Conservation (phyloP, 164 flowering plant species). For the Stephania cephalantha region DNA sequence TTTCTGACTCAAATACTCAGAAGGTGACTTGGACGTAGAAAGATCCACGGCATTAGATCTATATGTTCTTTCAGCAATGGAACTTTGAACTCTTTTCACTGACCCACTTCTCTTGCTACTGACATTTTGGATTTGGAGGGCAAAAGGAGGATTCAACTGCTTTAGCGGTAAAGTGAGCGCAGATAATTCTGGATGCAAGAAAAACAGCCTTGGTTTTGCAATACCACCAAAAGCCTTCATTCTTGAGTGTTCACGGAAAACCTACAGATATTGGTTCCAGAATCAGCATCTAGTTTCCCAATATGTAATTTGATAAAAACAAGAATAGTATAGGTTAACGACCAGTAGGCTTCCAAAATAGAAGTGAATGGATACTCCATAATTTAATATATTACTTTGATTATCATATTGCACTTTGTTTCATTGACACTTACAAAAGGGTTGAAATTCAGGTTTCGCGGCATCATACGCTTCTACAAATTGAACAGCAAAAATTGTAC, state of each 20-base stretch:
- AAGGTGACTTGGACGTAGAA: conserved; percentile 24
- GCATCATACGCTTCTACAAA: no score
- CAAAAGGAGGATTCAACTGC: conserved; percentile 18
- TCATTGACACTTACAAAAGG: no score
- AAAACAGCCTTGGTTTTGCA: conserved; percentile 44
- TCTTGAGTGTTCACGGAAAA: conserved; percentile 1
- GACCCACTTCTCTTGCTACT: conserved; percentile 29
- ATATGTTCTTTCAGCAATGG: conserved; percentile 33
- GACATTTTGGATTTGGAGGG: conserved; percentile 15
- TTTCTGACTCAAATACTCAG: conserved; percentile 21
- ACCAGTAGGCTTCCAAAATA: not conserved
- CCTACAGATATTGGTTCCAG: not conserved
- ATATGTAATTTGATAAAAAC: not conserved
- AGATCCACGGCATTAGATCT: conserved; percentile 29
- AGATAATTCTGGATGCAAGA: conserved; percentile 46
- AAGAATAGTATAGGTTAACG: not conserved
- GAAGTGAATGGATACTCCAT: not conserved
- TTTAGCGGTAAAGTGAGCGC: conserved; percentile 22
- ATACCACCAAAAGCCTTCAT: conserved; percentile 51
- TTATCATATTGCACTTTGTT: no score
- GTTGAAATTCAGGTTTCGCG: no score
- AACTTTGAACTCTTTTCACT: conserved; percentile 21
- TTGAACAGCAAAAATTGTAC: no score
- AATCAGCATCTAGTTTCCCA: not conserved
- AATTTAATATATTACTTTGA: no score